Evolutionary conservation across 2,329 filamentous ascomycete species (phyloP), one percentile per base, ranked within the genome.

Genomic region (Nectriaceae sp.): DNA sequence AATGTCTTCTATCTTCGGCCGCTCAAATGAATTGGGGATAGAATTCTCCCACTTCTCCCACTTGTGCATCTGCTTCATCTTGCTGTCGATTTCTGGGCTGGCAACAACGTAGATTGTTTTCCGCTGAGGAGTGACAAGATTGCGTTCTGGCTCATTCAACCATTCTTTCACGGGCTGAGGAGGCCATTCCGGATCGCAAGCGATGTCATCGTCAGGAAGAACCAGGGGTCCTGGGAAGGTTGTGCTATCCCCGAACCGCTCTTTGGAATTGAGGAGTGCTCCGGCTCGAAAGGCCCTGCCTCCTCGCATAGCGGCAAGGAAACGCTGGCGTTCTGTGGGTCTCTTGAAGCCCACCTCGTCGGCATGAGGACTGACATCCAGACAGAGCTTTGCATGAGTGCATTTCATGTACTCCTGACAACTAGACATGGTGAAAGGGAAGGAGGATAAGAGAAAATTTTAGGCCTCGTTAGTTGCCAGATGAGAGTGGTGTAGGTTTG

Each of bases 211-310:
- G 3, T 70, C 73, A 0, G 84, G 84, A 0, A 88, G 66, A 0
- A 85, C 69, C 5, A 88, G 61, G 0, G 84, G 82, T 0, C 70
- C 79, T 0, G 83, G 84, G 52, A 85, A 88, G 0, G 70, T 65
- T 22, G 49, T 56, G 0, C 49, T 44, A 18, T 68, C 55, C 50
- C 50, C 40, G 54, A 33, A 1, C 42, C 49, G 4, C 60, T 48
- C 2, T 53, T 45, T 3, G 57, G 47, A 2, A 54, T 37, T 8
- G 56, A 3, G 21, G 42, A 15, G 6, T 29, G 21, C 8, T 11
- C 18, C 2, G 38, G 37, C 8, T n/a, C n/a, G n/a, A 62, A 55
- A 5, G 61, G 57, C 1, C 67, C 69, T 11, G 41, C 54, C 1
- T 42, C n/a, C n/a, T n/a, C n/a, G 38, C 0, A 52, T 52, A 11